Base-by-base conservation (phyloP, 2,329 filamentous ascomycete species). In the Aplosporella prunicola region DNA sequence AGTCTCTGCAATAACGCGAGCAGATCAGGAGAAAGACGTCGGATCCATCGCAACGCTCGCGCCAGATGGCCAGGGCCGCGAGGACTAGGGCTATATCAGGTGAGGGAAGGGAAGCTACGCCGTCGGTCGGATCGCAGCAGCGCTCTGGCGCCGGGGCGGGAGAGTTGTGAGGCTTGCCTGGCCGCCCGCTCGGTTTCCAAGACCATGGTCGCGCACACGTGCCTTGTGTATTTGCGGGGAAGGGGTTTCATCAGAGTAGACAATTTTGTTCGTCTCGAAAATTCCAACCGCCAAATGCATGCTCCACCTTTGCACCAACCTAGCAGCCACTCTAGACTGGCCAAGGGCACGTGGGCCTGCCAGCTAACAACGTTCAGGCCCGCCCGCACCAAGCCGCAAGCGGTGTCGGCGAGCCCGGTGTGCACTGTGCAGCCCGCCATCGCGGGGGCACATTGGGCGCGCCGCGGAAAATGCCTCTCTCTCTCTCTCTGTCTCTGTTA, bases 161-260 rank as follows among this genome's bases (percentile, higher is more conserved):
- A 39, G 31, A n/a, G n/a, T n/a, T n/a, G n/a, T 32, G 31, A 39
- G 37, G 37, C 37, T 39, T 33, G 37, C 37, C 27, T 23, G 28
- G 38, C 23, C 26, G 23, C 32, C 29, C 26, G 39, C 32, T 41
- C 26, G 26, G 39, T 25, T 31, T 32, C 39, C 32, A 41, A 31
- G 27, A 41, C 33, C 30, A 31, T 32, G 39, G 39, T 35, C 30
- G 26, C n/a, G 33, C 32, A 41, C 39, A 36, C 28, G 39, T 36
- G 39, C 33, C 9, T 25, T 9, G 39, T 34, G 26, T 31, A 34
- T 36, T 36, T 41, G 39, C 39, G 39, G 39, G 39, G 39, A 41
- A 41, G 39, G 32, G 39, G 39, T 41, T 41, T 41, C 39, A 41
- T n/a, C n/a, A n/a, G n/a, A n/a, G n/a, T n/a, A n/a, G n/a, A n/a